Evolutionary conservation across 2,329 filamentous ascomycete genomes (phyloP).

Genomic region (Diplodia scrobiculata): DNA sequence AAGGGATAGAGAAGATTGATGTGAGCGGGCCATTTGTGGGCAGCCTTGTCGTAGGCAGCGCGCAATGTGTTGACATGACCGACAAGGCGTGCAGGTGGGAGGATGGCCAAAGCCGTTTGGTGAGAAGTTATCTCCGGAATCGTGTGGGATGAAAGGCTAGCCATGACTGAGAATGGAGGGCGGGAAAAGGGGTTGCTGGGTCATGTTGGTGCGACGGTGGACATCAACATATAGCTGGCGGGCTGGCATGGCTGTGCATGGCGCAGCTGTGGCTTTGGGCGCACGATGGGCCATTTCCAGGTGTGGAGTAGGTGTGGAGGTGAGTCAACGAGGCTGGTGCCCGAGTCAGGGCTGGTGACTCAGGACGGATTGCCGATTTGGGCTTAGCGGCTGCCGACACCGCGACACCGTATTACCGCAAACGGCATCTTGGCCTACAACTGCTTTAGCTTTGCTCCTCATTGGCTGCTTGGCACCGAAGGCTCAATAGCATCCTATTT

Average conservation of each 20-base stretch:
- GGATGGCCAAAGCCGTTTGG: conserved; percentile 63
- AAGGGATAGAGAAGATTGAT: conserved; percentile 69
- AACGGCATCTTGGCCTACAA: background rate
- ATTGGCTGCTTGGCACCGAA: background rate
- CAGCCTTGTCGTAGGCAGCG: conserved; percentile 63
- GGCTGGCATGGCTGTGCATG: background rate
- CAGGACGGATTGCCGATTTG: background rate
- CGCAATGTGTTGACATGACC: conserved; percentile 58
- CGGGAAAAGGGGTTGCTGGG: background rate
- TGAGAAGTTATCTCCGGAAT: conserved; percentile 45
- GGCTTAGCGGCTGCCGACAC: background rate
- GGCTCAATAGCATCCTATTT: background rate
- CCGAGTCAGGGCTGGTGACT: background rate
- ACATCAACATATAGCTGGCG: background rate
- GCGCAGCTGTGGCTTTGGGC: background rate
- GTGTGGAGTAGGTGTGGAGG: background rate
- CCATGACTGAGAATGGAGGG: background rate
- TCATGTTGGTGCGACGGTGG: background rate
- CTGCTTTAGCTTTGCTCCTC: background rate
- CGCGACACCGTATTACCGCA: background rate
- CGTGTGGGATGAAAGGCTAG: background rate
- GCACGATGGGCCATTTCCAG: background rate
- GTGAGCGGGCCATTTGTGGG: conserved; percentile 66
- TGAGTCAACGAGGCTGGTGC: background rate
- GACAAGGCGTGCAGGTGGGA: conserved; percentile 57